phyloP scores from a whole-genome alignment of 2,329 filamentous ascomycete genomes.

The Didymella exigua region DNA sequence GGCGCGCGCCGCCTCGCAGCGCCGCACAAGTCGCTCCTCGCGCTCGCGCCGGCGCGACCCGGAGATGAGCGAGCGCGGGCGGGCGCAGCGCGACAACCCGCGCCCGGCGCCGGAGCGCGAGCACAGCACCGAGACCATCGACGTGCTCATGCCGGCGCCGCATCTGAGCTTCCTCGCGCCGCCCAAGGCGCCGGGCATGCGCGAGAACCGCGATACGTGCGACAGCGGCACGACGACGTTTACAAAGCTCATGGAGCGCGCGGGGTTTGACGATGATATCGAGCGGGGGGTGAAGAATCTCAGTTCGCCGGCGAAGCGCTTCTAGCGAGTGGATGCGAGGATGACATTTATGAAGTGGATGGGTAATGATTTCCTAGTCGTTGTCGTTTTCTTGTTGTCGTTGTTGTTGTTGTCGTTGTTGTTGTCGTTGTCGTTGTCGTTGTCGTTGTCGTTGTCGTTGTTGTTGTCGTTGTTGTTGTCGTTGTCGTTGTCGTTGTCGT shows the following conservation, averaged over 20 bases:
- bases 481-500: too few species aligned
- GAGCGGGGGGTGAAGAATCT: slow-evolving; percentile 38
- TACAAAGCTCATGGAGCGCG: slow-evolving; percentile 51
- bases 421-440: too few species aligned
- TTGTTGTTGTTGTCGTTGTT: too few species aligned
- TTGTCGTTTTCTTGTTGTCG: too few species aligned
- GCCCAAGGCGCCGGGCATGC: slow-evolving; percentile 40
- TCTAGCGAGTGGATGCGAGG: background rate
- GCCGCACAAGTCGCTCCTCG: slow-evolving; percentile 23
- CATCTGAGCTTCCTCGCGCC: slow-evolving; percentile 38
- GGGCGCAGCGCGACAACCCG: background rate
- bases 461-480: too few species aligned
- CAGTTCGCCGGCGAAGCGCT: slow-evolving; percentile 19
- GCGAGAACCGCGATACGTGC: slow-evolving; percentile 40
- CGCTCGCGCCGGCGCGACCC: slow-evolving; percentile 13
- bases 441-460: too few species aligned
- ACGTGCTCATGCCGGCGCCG: slow-evolving; percentile 50
- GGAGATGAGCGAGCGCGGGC: slow-evolving; percentile 3
- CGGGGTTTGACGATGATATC: slow-evolving; percentile 46
- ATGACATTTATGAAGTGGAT: background rate
- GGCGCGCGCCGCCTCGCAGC: slow-evolving; percentile 25
- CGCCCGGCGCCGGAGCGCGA: slow-evolving; percentile 26
- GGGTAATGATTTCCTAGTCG: slow-evolving; percentile 1
- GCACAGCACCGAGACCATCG: slow-evolving; percentile 52
- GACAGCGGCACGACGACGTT: slow-evolving; percentile 48